Base-by-base conservation (phyloP, 2,329 filamentous ascomycete species). In the Fusarium guadeloupense region DNA sequence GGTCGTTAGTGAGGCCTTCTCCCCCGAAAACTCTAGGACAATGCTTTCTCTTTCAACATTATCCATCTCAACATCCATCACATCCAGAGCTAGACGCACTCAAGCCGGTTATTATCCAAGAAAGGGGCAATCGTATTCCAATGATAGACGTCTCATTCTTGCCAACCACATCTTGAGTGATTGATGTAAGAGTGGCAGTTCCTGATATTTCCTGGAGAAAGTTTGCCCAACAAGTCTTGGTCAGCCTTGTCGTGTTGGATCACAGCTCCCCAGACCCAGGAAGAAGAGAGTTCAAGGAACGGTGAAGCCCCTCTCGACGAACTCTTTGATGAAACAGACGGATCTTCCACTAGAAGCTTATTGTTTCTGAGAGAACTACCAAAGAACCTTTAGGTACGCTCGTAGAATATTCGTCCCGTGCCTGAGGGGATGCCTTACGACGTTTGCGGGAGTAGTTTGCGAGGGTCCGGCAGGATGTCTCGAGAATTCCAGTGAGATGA, bases 401-500 rank as follows among this genome's bases (percentile, higher is more conserved):
- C 30, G 40, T 59, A 46, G 39, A 46, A 46, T 6, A 9, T 45
- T 53, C 19, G 25, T 38, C 17, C 17, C 46, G 33, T 58, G 33
- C 33, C 31, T 40, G 53, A 35, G 19, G 28, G 39, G 44, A 43
- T 31, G 54, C 43, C 44, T 6, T 7, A 19, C 16, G 53, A 39
- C 26, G 17, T n/a, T 26, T 21, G 52, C 16, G 25, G 25, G 43
- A 26, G 25, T 33, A 28, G 25, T 37, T 21, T 34, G 25, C 38
- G 13, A 37, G 35, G 26, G 12, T n/a, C 17, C 30, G 14, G 19
- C 39, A 52, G 43, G 13, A 28, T 48, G 43, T 23, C 39, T 25
- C 16, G 8, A 54, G 40, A 38, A 59, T 59, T 59, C 46, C 55
- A 59, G 54, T 37, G 34, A 12, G 30, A n/a, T 26, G 19, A 19